Evolutionary conservation across 2,329 filamentous ascomycete species (phyloP), one percentile per base, ranked within the genome.

Genomic region (Pseudopyricularia cyperi): DNA sequence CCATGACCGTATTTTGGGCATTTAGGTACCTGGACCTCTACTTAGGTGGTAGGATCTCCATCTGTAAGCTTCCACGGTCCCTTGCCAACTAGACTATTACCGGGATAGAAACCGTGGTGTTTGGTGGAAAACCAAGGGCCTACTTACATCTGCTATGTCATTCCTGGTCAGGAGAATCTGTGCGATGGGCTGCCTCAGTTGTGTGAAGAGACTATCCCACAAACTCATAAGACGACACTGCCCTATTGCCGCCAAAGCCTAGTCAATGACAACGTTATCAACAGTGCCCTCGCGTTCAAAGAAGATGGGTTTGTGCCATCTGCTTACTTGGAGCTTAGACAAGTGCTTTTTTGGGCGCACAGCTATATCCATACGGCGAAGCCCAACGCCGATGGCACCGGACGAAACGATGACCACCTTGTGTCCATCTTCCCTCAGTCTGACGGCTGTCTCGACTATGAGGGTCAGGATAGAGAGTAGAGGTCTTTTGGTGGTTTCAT

Each of bases 331-430:
- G 55, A 95, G 77, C 66, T 89, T 82, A 48, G 91, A 86, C 35
- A 98, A 77, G 66, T 95, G 85, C 67, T 95, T 96, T 67, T 95
- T 96, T 22, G 93, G 93, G 59, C 89, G 79, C 62, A 86, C 85
- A 28, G 88, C 82, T 55, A 95, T 75, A 64, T 95, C 82, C 88
- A 97, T 95, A 55, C 89, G 82, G 53, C 87, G 81, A 55, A 98
- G 74, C 7, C 90, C 93, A 55, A 98, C 89, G 54, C 91, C 93
- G 67, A 98, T 95, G 66, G 93, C 93, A 55, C 93, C 93, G 0
- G 93, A 98, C 2, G 93, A 98, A 57, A 97, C 94, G 58, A 98
- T 87, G 66, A 98, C 84, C 50, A 98, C 93, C 60, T 84, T 82
- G 67, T 98, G 90, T 49, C 93, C 93, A 81, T 95, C 86, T 67